Evolutionary conservation across 805 yeast species (phyloP), one percentile per base, ranked within the genome.

Genomic region (Saturnispora mendoncae): DNA sequence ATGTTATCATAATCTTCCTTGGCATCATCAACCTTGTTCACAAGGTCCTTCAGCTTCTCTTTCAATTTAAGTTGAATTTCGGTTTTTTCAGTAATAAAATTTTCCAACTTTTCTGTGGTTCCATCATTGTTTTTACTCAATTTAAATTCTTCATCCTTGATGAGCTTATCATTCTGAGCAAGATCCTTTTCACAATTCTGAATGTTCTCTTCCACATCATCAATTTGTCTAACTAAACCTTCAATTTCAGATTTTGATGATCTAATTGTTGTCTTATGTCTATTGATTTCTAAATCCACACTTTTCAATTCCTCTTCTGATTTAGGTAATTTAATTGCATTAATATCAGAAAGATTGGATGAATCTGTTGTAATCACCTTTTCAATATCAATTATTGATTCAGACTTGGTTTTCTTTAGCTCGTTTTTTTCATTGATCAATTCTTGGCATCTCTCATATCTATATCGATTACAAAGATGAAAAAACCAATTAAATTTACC

Each of bases 401-500:
- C 30, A 28, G 28, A 15, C 26, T 31, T 38, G 19, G 36, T 8
- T n/a, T 17, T 14, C 14, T 27, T 41, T 25, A 29, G 31, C 8
- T 29, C 21, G 6, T 27, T 21, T 17, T 33, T 39, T 19, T 39
- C 33, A 9, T 33, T 13, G 14, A 39, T 34, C 20, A 39, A 27
- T 12, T 26, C 27, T 13, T 20, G 20, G 19, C 42, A 39, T 28
- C 38, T 34, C 15, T 40, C 35, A 14, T 40, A 34, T 14, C 35
- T 24, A 13, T 28, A 34, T 19, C 34, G 34, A 18, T 40, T 29
- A 26, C 33, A 34, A 6, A 40, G 19, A 34, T 40, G 26, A 19
- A 23, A 34, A 36, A 71, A 54, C 77, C 78, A 74, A 18, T 67
- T 50, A 21, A 66, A 60, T 48, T 72, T 74, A 12, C 76, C 80